Percentiles rank a stretch among this genome's conserved stretches.
Conservation (phyloP, 1,139 yeast genomes). For the Kazachstania sp. region DNA sequence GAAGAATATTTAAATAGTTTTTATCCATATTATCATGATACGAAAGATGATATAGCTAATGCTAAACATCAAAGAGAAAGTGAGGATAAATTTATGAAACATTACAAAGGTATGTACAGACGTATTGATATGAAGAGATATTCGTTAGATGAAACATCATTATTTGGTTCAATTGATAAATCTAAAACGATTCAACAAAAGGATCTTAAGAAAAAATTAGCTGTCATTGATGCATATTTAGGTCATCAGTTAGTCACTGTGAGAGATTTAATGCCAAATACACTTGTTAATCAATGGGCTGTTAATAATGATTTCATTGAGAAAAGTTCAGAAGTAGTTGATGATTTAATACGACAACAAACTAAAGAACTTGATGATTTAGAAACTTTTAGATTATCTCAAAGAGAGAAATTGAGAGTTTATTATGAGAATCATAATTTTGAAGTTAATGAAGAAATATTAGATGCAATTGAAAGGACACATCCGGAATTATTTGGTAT, state of each 20-base stretch:
- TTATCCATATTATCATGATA: neutral
- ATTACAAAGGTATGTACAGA: conserved; percentile 7
- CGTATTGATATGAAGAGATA: conserved; percentile 11
- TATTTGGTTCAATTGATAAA: too few species aligned
- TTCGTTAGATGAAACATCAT: neutral
- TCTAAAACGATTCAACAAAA: neutral
- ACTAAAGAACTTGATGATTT: conserved; percentile 13
- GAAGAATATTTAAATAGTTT: too few species aligned
- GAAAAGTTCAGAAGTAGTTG: conserved; percentile 7
- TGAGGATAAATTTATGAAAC: conserved; percentile 7
- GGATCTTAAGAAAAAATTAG: conserved; percentile 6
- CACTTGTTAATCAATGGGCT: conserved; percentile 26
- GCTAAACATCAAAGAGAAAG: neutral
- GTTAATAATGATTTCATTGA: conserved; percentile 19
- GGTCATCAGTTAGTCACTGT: conserved; percentile 22
- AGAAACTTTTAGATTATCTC: conserved; percentile 7
- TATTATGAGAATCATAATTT: conserved; percentile 7
- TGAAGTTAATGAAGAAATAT: conserved; percentile 14
- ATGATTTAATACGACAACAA: conserved; percentile 10
- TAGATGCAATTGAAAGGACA: conserved; percentile 2
- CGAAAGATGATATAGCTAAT: neutral
- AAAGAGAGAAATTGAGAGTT: too few species aligned
- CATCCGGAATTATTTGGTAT: neutral
- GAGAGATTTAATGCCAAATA: conserved; percentile 15
- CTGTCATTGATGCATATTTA: conserved; percentile 18